Percentiles rank a stretch among this genome's conserved stretches.
phyloP scores from a whole-genome alignment of 139 green algal species.

The Bryopsis sp. region DNA sequence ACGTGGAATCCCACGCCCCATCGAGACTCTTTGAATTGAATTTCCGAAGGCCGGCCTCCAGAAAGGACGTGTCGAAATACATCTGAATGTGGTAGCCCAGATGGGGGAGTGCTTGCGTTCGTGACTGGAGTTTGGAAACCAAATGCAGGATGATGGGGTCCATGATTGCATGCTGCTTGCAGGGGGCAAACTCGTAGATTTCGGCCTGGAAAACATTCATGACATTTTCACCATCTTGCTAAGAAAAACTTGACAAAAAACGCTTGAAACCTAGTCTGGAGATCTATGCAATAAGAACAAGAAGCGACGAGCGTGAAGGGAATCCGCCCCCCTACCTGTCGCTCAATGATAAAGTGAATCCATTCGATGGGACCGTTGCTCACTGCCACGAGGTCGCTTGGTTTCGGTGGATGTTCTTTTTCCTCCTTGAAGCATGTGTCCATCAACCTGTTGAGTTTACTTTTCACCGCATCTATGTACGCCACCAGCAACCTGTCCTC shows the following conservation, averaged over 20 bases:
- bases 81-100: neutral
- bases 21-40: neutral
- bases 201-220: neutral
- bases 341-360: neutral
- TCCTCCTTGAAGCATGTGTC: neutral
- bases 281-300: neutral
- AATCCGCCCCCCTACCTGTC: neutral
- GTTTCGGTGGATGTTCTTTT: neutral
- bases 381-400: neutral
- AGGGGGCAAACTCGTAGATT: neutral
- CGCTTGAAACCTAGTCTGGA: neutral
- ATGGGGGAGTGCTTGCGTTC: too few relatives aligned
- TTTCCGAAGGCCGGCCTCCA: neutral
- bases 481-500: neutral
- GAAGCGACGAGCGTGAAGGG: too few relatives aligned
- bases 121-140: neutral
- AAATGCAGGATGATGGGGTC: neutral
- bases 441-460: neutral
- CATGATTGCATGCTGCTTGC: neutral
- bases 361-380: neutral
- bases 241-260: neutral
- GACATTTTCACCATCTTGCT: neutral
- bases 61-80: neutral
- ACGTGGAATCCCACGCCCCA: neutral
- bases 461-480: neutral